Percentiles rank a stretch among this genome's conserved stretches.
These are phyloP conservation scores for Zarea fungicola DNA, from an alignment of 2,329 filamentous ascomycete species.

Conservation along the genomic window DNA sequence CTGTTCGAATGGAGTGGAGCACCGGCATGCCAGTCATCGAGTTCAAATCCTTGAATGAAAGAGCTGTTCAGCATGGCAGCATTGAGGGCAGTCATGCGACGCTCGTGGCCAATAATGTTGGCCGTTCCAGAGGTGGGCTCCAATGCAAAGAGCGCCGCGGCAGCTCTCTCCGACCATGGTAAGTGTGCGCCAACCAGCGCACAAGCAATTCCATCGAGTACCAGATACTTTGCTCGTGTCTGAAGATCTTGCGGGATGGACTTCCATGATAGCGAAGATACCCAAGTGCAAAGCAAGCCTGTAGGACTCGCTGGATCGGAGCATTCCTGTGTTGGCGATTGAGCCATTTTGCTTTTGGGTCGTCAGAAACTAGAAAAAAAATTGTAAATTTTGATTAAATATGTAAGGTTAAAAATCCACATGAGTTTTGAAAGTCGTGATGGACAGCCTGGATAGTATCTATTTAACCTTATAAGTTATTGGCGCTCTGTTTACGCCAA, in stretches of 20 bases:
- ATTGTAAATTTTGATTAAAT: no score
- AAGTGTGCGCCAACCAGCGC: constrained; percentile 34
- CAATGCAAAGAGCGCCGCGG: constrained; percentile 25
- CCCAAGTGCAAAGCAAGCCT: constrained; percentile 28
- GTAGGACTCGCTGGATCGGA: no score
- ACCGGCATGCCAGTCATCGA: constrained; percentile 38
- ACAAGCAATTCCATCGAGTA: constrained; percentile 38
- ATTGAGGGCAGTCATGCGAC: constrained; percentile 31
- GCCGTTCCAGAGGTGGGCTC: constrained; percentile 26
- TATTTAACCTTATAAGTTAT: no score
- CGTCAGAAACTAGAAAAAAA: no score
- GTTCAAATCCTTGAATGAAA: constrained; percentile 38
- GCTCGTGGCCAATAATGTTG: constrained; percentile 19
- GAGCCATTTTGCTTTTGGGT: no score
- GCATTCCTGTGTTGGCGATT: no score
- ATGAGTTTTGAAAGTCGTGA: no score
- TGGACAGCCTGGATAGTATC: no score
- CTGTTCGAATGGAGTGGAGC: constrained; percentile 35
- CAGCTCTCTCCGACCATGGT: constrained; percentile 34
- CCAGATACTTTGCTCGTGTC: constrained; percentile 34
- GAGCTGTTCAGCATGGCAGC: constrained; percentile 37
- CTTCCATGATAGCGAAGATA: constrained; percentile 18
- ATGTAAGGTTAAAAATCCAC: no score
- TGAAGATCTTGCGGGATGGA: constrained; percentile 28
- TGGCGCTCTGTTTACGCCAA: no score